These are phyloP conservation scores for Dictyostelium intermedium DNA, from an alignment of 78 protist species.

Conservation along the genomic window DNA sequence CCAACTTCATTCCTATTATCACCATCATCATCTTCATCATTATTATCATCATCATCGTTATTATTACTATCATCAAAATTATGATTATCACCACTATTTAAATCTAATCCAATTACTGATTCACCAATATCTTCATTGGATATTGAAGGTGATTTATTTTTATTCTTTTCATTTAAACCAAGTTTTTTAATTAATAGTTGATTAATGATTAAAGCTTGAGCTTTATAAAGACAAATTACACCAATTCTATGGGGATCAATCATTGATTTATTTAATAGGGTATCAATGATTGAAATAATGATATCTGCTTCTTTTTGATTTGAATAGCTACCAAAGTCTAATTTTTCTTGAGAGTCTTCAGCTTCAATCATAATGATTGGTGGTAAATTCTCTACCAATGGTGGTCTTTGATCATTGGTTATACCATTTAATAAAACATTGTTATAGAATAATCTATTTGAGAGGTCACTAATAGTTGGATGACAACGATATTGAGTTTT, in stretches of 20 bases:
- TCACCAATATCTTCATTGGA: background rate
- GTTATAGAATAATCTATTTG: constrained; percentile 84
- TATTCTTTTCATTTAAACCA: background rate
- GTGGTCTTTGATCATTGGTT: constrained; percentile 10
- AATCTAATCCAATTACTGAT: background rate
- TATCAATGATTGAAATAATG: constrained; percentile 20
- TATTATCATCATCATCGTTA: background rate
- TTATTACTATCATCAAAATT: background rate
- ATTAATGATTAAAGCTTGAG: constrained; percentile 22
- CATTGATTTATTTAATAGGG: background rate
- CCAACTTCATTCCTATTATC: too few relatives aligned
- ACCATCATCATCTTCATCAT: background rate
- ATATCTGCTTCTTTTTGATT: constrained; percentile 64
- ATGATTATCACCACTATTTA: background rate
- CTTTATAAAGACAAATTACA: constrained; percentile 82
- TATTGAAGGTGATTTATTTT: background rate
- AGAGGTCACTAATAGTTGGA: constrained; percentile 75
- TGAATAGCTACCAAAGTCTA: constrained; percentile 25
- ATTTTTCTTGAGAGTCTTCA: background rate
- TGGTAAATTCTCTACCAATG: constrained; percentile 34
- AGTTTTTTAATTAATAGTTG: background rate
- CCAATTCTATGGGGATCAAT: constrained; percentile 76
- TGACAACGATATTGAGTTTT: constrained; percentile 91
- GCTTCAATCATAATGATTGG: constrained; percentile 43
- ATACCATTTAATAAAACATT: constrained; percentile 71